A percentile compares a stretch with the other conserved stretches of the same genome.
Conservation (phyloP, 176 grass and related monocot species). For the Ensete glaucum region DNA sequence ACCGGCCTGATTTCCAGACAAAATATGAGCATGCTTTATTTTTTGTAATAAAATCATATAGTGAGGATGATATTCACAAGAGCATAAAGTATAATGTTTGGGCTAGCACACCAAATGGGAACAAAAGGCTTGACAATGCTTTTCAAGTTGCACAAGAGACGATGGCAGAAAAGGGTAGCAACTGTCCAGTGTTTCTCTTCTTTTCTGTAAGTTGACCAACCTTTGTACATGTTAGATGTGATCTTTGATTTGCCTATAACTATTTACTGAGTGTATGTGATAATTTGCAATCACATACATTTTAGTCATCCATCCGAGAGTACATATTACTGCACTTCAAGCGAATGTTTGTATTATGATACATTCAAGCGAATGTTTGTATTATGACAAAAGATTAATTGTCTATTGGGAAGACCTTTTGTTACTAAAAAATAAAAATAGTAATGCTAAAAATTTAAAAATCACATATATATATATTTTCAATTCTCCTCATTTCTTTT, state of each 20-base stretch:
- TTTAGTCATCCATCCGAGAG: too few species aligned
- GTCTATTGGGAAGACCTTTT: too few species aligned
- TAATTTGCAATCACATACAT: too few species aligned
- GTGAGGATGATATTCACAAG: slow-evolving; percentile 95
- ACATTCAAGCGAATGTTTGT: too few species aligned
- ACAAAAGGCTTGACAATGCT: slow-evolving; percentile 84
- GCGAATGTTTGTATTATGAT: too few species aligned
- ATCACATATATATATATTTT: too few species aligned
- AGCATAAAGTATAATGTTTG: slow-evolving; percentile 97
- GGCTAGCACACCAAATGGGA: slow-evolving; percentile 92
- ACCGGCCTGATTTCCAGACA: slow-evolving; percentile 60
- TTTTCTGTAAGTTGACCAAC: slow-evolving; percentile 71
- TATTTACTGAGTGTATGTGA: too few species aligned
- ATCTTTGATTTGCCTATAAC: background rate
- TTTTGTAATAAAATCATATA: slow-evolving; percentile 97
- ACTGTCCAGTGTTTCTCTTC: slow-evolving; percentile 75
- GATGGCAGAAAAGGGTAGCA: slow-evolving; percentile 50
- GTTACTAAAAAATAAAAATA: too few species aligned
- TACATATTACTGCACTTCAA: too few species aligned
- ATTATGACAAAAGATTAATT: too few species aligned
- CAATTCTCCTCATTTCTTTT: too few species aligned
- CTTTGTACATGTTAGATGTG: background rate
- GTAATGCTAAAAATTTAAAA: too few species aligned
- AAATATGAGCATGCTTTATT: slow-evolving; percentile 76
- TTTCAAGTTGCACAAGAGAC: slow-evolving; percentile 71